Percentiles rank a stretch among this genome's conserved stretches.
Evolutionary conservation across 495 filamentous ascomycete species (phyloP).

Genomic region (Aspergillus indologenus): DNA sequence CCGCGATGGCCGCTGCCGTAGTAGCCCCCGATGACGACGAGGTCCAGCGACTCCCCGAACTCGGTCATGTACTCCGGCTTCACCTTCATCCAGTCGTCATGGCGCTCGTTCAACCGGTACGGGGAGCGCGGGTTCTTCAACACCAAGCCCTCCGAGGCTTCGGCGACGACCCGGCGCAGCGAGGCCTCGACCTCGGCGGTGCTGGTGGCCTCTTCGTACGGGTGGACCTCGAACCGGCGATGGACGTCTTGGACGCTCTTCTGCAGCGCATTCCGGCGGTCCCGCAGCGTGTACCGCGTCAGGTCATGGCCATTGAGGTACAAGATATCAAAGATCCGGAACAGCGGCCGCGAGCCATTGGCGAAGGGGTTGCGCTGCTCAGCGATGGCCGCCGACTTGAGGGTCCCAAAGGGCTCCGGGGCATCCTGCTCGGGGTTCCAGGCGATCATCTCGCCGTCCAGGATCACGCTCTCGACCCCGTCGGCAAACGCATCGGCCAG

Average conservation of each 20-base stretch:
- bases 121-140: conserved; percentile 88
- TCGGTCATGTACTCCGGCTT: conserved; percentile 99
- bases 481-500: conserved; percentile 73
- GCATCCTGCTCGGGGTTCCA: conserved; percentile 90
- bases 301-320: conserved; percentile 78
- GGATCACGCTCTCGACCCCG: conserved; percentile 77
- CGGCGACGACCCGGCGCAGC: conserved; percentile 78
- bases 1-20: conserved; percentile 85
- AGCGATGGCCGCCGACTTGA: conserved; percentile 86
- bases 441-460: conserved; percentile 98
- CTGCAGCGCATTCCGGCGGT: conserved; percentile 74
- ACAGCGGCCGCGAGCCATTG: conserved; percentile 74
- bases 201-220: conserved; percentile 62
- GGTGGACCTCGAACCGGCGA: conserved; percentile 79
- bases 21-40: conserved; percentile 87
- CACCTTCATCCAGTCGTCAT: conserved; percentile 98
- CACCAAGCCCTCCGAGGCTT: conserved; percentile 87
- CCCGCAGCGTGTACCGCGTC: conserved; percentile 77
- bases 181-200: conserved; percentile 71
- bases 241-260: conserved; percentile 60
- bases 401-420: conserved; percentile 83
- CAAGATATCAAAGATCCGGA: conserved; percentile 84
- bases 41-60: conserved; percentile 90
- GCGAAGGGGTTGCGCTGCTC: conserved; percentile 75
- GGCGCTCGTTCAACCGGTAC: conserved; percentile 86